Evolutionary conservation across 352 stramenopile species (phyloP).

Genomic region (Globisporangium carolinianum): DNA sequence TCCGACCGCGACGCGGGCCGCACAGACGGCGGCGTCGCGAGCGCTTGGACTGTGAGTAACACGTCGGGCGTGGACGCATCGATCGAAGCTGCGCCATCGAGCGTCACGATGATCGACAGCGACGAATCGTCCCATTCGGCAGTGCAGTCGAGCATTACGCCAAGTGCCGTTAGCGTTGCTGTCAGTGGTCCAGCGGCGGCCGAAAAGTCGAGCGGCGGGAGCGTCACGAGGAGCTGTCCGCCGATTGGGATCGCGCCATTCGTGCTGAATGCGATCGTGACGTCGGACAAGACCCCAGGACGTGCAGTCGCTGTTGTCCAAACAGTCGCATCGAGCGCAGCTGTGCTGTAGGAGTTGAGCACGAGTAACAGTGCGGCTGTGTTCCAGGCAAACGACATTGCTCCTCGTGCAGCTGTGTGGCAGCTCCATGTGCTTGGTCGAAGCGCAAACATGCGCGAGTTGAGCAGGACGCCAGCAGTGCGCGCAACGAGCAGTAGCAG

Average conservation of each 20-base stretch:
- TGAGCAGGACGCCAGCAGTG: background rate
- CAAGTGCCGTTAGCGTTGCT: background rate
- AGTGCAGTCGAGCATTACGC: constrained; percentile 1
- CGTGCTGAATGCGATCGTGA: constrained; percentile 33
- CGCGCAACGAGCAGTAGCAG: background rate
- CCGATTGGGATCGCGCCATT: constrained; percentile 33
- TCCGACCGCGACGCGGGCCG: constrained; percentile 15
- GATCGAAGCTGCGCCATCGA: constrained; percentile 15
- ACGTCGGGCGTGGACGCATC: constrained; percentile 22
- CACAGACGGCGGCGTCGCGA: constrained; percentile 37
- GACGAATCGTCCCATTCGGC: constrained; percentile 21
- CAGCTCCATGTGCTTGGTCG: background rate
- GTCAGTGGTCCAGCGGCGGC: constrained; percentile 10
- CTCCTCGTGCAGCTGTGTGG: background rate
- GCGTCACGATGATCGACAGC: constrained; percentile 13
- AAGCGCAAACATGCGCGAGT: background rate
- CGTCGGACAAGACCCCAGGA: constrained; percentile 40
- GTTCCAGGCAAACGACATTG: constrained; percentile 13
- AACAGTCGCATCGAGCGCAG: constrained; percentile 24
- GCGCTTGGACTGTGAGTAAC: constrained; percentile 25
- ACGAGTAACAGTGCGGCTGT: constrained; percentile 23
- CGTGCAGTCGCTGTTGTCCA: constrained; percentile 35
- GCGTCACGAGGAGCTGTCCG: constrained; percentile 28
- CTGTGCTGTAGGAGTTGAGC: constrained; percentile 20
- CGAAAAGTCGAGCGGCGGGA: constrained; percentile 34